Conservation (phyloP, 1,139 yeast species). For the Arxiozyma slooffiae region DNA sequence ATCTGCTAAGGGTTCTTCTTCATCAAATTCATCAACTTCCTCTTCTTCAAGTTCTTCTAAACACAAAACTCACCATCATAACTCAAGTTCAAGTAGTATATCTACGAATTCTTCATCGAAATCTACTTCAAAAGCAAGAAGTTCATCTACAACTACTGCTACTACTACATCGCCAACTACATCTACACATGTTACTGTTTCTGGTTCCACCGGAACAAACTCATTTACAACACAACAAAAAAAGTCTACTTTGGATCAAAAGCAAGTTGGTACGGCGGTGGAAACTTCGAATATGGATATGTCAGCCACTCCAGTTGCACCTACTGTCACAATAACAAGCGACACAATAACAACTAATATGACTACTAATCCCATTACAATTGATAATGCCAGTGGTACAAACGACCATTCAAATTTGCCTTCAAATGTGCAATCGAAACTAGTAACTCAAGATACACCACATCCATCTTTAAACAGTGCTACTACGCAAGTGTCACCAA, state of each 20-base stretch:
- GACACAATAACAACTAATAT: neutral
- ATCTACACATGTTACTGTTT: neutral
- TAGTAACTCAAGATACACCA: slow-evolving; percentile 6
- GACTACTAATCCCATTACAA: neutral
- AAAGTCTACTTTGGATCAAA: neutral
- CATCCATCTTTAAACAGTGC: slow-evolving; percentile 25
- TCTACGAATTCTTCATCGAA: neutral
- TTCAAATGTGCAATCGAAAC: neutral
- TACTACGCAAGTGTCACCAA: slow-evolving; percentile 10
- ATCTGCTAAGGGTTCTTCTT: neutral
- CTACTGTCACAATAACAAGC: slow-evolving; percentile 6
- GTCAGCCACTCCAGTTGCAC: slow-evolving; percentile 1
- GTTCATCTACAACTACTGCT: neutral
- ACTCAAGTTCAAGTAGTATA: neutral
- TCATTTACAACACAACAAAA: neutral
- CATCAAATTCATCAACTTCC: slow-evolving; percentile 1
- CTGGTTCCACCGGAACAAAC: neutral
- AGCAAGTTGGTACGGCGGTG: neutral
- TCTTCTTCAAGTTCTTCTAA: slow-evolving; percentile 1
- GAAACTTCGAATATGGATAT: neutral
- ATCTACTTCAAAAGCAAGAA: neutral
- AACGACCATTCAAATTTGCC: neutral
- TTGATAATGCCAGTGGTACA: neutral
- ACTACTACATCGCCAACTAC: neutral
- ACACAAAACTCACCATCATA: slow-evolving; percentile 1